These are phyloP conservation scores for Sonneratia caseolaris DNA, from an alignment of 345 rosid genomes.

Conservation along the genomic window DNA sequence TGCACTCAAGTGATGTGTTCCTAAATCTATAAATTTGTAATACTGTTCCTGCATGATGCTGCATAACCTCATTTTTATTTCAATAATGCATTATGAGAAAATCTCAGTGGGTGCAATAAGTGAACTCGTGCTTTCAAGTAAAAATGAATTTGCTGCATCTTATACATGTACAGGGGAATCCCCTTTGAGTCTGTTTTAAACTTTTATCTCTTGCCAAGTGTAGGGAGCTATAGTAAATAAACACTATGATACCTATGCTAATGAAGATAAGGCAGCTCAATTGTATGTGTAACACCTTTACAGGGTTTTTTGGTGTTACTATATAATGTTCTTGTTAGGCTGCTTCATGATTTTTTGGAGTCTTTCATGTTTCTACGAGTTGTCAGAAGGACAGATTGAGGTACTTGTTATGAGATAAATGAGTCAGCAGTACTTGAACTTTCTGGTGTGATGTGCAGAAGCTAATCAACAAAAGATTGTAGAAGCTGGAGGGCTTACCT, in stretches of 20 bases:
- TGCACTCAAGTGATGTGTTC: neutral
- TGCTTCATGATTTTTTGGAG: too few relatives aligned
- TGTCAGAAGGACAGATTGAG: neutral
- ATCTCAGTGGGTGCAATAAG: neutral
- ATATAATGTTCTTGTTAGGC: neutral
- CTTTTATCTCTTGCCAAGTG: too few relatives aligned
- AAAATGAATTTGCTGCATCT: slow-evolving; percentile 1
- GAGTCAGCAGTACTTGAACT: neutral
- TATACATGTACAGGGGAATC: neutral
- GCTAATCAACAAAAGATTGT: slow-evolving; percentile 95
- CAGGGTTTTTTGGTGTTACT: too few relatives aligned
- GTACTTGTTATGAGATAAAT: neutral
- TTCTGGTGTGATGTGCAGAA: slow-evolving; percentile 35
- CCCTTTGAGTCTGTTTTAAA: too few relatives aligned
- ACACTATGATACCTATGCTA: too few relatives aligned
- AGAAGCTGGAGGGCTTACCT: slow-evolving; percentile 91
- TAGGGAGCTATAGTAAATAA: too few relatives aligned
- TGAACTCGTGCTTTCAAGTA: neutral
- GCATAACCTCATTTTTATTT: neutral
- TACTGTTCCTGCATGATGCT: neutral
- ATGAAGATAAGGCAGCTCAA: too few relatives aligned
- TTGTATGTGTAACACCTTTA: too few relatives aligned
- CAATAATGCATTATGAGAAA: too few relatives aligned
- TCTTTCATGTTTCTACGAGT: neutral
- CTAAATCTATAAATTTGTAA: neutral